A percentile compares a stretch with the other conserved stretches of the same genome.
These are phyloP conservation scores for Cicer cuneatum DNA, from an alignment of 306 rosid genomes.

Conservation along the genomic window DNA sequence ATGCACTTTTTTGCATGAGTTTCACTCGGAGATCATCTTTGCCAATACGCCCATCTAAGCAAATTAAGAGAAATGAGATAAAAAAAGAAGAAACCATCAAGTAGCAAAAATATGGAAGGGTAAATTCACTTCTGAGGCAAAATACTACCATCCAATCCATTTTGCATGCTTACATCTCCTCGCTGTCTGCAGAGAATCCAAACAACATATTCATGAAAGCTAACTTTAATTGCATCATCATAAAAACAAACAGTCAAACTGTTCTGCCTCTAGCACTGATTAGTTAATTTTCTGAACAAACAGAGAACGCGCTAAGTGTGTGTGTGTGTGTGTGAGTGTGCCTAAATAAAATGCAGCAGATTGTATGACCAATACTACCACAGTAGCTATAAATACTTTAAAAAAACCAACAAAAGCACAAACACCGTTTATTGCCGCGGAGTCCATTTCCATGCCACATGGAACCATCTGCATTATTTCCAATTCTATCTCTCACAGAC, in stretches of 20 bases:
- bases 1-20: conserved; percentile 74
- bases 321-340: not conserved
- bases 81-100: conserved; percentile 36
- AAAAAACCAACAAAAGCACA: conserved; percentile 20
- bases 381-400: not conserved
- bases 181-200: conserved; percentile 67
- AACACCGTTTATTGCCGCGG: conserved; percentile 69
- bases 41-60: conserved; percentile 56
- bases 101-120: conserved; percentile 39
- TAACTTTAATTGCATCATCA: conserved; percentile 7
- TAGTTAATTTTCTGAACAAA: conserved; percentile 26
- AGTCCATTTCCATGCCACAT: conserved; percentile 54
- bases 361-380: conserved; percentile 10
- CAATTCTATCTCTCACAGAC: conserved; percentile 89
- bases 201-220: conserved; percentile 27
- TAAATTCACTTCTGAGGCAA: conserved; percentile 45
- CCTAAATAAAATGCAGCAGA: not conserved
- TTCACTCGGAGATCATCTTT: conserved; percentile 87
- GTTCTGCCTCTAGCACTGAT: conserved; percentile 16
- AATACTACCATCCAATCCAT: conserved; percentile 65
- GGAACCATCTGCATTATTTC: conserved; percentile 59
- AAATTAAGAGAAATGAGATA: conserved; percentile 37
- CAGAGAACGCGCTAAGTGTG: not conserved
- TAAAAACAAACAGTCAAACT: conserved; percentile 18
- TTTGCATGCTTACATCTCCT: conserved; percentile 56